phyloP scores from a whole-genome alignment of 1,284 basidiomycete genomes.

The Vanrija humicola region DNA sequence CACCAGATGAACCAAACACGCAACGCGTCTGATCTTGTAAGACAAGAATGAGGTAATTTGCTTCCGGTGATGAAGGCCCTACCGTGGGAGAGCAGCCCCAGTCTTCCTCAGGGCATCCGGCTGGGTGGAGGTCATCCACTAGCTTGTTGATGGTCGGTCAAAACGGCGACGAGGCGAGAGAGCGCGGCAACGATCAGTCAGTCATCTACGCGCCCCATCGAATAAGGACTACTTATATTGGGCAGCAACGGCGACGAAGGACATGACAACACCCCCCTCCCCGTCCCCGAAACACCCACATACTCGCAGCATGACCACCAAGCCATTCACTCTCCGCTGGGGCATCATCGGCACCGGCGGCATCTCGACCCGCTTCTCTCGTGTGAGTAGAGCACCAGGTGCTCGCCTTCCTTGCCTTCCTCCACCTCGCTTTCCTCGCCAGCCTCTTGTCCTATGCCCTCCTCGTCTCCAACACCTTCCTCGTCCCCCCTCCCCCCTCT shows the following conservation, averaged over 20 bases:
- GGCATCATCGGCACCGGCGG: slow-evolving; percentile 51
- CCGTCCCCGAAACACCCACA: not conserved
- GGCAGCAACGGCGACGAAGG: too few relatives aligned
- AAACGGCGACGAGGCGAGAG: not conserved
- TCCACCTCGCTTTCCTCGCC: not conserved
- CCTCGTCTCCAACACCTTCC: not conserved
- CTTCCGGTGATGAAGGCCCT: too few relatives aligned
- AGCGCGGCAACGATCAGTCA: not conserved
- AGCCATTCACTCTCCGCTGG: slow-evolving; percentile 38
- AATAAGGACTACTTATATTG: not conserved
- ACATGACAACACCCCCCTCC: not conserved
- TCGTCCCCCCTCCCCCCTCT: not conserved
- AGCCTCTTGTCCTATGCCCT: not conserved
- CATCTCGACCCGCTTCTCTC: slow-evolving; percentile 38
- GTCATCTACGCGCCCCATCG: not conserved
- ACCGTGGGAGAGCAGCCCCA: not conserved
- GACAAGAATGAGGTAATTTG: not conserved
- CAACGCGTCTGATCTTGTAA: not conserved
- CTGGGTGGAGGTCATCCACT: too few relatives aligned
- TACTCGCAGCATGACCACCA: not conserved
- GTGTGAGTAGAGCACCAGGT: slow-evolving; percentile 17
- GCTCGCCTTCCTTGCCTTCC: not conserved
- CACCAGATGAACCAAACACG: not conserved
- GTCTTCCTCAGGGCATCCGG: too few relatives aligned
- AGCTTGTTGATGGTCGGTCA: not conserved